A percentile compares a stretch with the other conserved stretches of the same genome.
Conservation (phyloP, 129 eudicot genomes). For the Flaveria sonorensis region DNA sequence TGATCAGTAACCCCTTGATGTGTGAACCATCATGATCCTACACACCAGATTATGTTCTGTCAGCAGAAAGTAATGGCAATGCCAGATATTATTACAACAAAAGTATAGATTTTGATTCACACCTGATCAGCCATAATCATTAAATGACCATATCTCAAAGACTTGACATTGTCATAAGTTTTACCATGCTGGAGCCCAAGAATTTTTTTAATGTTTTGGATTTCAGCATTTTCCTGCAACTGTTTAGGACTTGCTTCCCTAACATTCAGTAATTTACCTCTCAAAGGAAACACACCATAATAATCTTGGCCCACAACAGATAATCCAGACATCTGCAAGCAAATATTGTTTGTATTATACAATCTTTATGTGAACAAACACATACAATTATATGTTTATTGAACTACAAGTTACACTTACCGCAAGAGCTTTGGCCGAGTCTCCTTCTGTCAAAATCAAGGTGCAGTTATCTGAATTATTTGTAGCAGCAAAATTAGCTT, state of each 20-base stretch:
- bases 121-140: slow-evolving; percentile 99
- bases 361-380: not conserved
- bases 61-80: not conserved
- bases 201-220: slow-evolving; percentile 72
- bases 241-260: slow-evolving; percentile 89
- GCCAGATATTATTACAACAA: not conserved
- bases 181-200: slow-evolving; percentile 83
- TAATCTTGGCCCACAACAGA: slow-evolving; percentile 75
- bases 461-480: slow-evolving; percentile 67
- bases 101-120: not conserved
- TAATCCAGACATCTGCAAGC: slow-evolving; percentile 75
- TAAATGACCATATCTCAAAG: slow-evolving; percentile 84
- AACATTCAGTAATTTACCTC: slow-evolving; percentile 92
- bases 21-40: slow-evolving; percentile 99
- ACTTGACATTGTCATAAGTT: slow-evolving; percentile 63
- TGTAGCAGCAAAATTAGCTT: slow-evolving; percentile 82
- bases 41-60: slow-evolving; percentile 19
- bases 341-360: not conserved
- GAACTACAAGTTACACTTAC: slow-evolving; percentile 43
- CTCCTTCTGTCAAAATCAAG: slow-evolving; percentile 97
- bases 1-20: slow-evolving; percentile 88
- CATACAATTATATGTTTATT: not conserved
- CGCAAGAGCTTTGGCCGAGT: slow-evolving; percentile 94
- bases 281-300: slow-evolving; percentile 92
- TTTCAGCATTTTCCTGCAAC: slow-evolving; percentile 78